Base-by-base conservation (phyloP, 345 rosid genomes). In the Diplotaxis tenuifolia region DNA sequence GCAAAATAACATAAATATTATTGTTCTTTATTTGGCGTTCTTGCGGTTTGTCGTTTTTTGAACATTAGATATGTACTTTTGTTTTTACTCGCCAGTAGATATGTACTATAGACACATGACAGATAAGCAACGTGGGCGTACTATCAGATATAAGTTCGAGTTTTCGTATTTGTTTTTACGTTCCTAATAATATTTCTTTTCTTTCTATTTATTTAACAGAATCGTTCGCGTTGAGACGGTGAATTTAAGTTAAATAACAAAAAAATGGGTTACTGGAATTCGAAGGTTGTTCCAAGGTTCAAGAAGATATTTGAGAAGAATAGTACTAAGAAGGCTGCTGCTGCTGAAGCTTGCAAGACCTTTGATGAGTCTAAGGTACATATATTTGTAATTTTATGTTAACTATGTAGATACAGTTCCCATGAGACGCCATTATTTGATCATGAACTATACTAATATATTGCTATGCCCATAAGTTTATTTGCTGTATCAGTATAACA, bases 261-360 rank as follows among this genome's bases (percentile, higher is more conserved):
- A 15, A 65, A 50, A 9, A 88, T 89, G 96, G 97, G 89, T 3
- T 91, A 89, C 71, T 89, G 97, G 97, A 88, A 84, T 80, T 58
- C 89, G 0, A 92, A 86, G 85, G 87, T 92, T 79, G 88, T 92
- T 57, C 96, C 96, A 18, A 88, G 62, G 77, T 88, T 92, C 82
- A 88, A 88, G 84, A 92, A 89, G 76, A 82, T 89, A 72, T 92
- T 92, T 20, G 93, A 88, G 83, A 92, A 86, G 72, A 87, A 82
- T 36, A 72, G 80, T 55, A 31, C 81, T 22, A 88, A 88, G 86
- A 89, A 92, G 75, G 83, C 92, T 49, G 96, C 96, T 67, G 90
- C 89, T 73, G 90, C 89, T 71, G 94, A 89, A 78, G 94, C 89
- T 78, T 55, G 65, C 92, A 89, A 92, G 80, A 78, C 86, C 76